Conservation (phyloP, 352 stramenopile species). For the Chloridella minuta region DNA sequence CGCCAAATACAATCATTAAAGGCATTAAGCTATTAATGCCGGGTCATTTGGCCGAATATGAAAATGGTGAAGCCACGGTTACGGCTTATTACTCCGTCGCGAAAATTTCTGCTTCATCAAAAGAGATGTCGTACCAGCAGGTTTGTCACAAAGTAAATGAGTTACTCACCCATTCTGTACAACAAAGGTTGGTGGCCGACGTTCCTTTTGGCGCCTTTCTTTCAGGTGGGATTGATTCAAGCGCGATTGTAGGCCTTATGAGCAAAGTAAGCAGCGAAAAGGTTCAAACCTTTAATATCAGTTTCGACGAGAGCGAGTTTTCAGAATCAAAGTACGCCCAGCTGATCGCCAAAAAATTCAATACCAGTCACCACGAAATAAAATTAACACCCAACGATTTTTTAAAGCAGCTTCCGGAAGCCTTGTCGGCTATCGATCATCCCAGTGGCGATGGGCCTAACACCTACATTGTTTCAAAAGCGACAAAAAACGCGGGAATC, state of each 20-base stretch:
- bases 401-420: background rate
- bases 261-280: background rate
- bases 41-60: background rate
- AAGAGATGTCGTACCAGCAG: background rate
- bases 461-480: background rate
- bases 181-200: background rate
- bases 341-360: background rate
- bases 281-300: background rate
- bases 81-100: background rate
- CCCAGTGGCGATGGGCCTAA: background rate
- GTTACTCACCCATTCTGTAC: background rate
- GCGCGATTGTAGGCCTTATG: background rate
- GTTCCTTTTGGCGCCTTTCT: background rate
- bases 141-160: background rate
- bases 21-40: background rate
- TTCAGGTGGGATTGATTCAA: background rate
- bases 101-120: background rate
- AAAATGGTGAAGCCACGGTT: background rate
- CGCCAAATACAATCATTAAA: background rate
- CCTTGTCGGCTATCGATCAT: background rate
- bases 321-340: background rate
- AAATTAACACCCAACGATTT: background rate
- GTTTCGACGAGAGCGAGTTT: background rate
- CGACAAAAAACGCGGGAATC: background rate
- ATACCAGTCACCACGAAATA: background rate